phyloP scores from a whole-genome alignment of 1,139 yeast genomes.

The Geotrichum candidum region DNA sequence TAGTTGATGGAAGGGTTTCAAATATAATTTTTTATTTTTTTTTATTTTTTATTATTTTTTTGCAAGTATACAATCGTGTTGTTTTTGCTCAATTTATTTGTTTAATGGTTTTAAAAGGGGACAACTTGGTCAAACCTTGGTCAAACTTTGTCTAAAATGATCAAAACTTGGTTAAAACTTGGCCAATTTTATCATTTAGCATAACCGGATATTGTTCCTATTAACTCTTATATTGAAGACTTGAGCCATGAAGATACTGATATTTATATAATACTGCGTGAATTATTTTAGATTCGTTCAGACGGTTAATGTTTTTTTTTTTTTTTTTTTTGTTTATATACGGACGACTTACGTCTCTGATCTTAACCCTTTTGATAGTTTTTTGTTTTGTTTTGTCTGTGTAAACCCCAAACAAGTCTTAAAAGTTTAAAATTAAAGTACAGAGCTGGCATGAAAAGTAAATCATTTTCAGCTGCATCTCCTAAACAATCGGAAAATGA shows the following conservation, averaged over 20 bases:
- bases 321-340: too few relatives aligned
- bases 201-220: too few relatives aligned
- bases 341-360: background rate
- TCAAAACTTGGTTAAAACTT: background rate
- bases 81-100: background rate
- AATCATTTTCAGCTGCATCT: background rate
- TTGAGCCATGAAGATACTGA: background rate
- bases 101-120: background rate
- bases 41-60: background rate
- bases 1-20: background rate
- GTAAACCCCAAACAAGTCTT: background rate
- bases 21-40: background rate
- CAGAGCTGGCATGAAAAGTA: background rate
- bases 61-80: background rate
- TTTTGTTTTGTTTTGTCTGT: background rate
- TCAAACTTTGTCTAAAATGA: background rate
- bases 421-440: background rate
- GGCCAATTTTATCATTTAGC: too few relatives aligned
- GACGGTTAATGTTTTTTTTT: too few relatives aligned
- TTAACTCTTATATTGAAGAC: background rate
- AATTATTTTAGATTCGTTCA: background rate
- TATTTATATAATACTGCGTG: too few relatives aligned
- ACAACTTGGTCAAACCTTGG: background rate
- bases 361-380: background rate
- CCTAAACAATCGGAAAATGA: background rate